Base-by-base conservation (phyloP, 306 rosid genomes). In the Medicago arabica region DNA sequence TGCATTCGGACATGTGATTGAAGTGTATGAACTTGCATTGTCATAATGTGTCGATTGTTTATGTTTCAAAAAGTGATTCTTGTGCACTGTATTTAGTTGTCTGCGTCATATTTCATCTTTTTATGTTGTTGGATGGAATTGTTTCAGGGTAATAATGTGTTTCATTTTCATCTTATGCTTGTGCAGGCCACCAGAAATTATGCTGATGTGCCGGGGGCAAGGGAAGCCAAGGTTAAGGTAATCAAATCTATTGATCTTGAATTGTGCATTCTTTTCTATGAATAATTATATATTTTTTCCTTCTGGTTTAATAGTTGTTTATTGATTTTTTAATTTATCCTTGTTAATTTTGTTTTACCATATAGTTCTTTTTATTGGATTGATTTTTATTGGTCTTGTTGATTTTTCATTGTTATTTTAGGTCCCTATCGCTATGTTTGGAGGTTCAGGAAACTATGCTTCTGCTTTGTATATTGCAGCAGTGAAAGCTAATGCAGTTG, bases 361-460 rank as follows among this genome's bases (percentile, higher is more conserved):
- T 54, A 9, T 15, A 68, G 64, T 58, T 77, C 40, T 14, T 21
- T 15, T 50, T 60, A 38, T 77, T 18, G 11, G 21, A 9, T 68
- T 72, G 40, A 76, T 50, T 21, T 58, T 18, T 50, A 51, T 46
- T 60, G 46, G 67, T 75, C 41, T 40, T 61, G 2, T 57, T 74
- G n/a, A 65, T 62, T 69, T 55, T 68, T 39, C 19, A 9, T 81
- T 77, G 19, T 67, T 53, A 78, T 69, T 79, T 72, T 85, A 95
- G 99, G 81, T 90, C 34, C 99, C 99, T 19, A 49, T 90, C 78
- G 93, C 92, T 36, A 78, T 95, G 89, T 95, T 60, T 80, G 99
- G 99, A 71, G 97, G 97, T 59, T 59, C 97, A 51, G 99, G 99
- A 72, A 95, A 92, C 86, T 92, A 95, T 85, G 97, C 99, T 50